Evolutionary conservation across 2,329 filamentous ascomycete genomes (phyloP), one percentile per base, ranked within the genome.

Genomic region (Nemania diffusa): DNA sequence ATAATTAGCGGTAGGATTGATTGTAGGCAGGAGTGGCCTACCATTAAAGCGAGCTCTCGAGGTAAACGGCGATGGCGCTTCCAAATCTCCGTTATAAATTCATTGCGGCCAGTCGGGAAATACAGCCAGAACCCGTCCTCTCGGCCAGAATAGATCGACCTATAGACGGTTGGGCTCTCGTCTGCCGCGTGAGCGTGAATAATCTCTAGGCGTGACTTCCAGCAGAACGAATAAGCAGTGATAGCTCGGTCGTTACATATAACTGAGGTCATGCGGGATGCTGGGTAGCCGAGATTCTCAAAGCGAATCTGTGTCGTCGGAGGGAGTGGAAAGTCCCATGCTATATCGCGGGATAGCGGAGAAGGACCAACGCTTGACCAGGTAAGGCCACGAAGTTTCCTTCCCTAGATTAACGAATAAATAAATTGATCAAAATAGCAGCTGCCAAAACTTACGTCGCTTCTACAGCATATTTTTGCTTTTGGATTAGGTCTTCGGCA

Each of bases 61-160:
- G 8, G 1, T 7, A 50, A n/a, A n/a, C 17, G 20, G n/a, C 24
- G 11, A 42, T 3, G 52, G 15, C 29, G 32, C 32, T 51, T 60
- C 32, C 24, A 60, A 15, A 60, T 60, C 20, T 60, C 15, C 29
- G 32, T 52, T 11, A 60, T 52, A 42, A 42, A 60, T 52, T 60
- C 48, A 22, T 24, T 9, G 5, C 52, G 7, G 24, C 52, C 32
- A 42, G 2, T 42, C 17, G 32, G 32, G 32, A 60, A 42, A 20
- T 52, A 60, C 13, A 60, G 29, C 57, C 32, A 60, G 11, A 60
- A 3, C 5, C 11, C 22, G 2, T 51, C 22, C 5, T 52, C 20
- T 13, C 2, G 27, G 5, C 24, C 15, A 15, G 27, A 3, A 13
- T 26, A 22, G 17, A 40, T 15, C 26, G 42, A 9, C 13, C 44